Base-by-base conservation (phyloP, 371 early-diverging fungal species). In the Caulochytrium protostelioides region DNA sequence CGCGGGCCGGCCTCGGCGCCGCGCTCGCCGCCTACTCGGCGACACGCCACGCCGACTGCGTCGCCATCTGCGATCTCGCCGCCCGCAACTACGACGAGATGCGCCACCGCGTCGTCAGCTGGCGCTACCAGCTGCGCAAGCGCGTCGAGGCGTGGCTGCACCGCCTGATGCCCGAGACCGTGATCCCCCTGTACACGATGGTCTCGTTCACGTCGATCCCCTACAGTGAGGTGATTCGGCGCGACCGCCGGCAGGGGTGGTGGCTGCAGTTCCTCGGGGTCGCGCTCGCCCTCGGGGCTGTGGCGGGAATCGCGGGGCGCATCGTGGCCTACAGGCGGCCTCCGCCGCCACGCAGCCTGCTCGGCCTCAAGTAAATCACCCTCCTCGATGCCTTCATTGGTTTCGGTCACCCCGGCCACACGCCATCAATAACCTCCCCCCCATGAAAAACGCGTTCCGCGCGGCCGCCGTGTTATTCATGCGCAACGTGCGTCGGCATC, bases 101-200 rank as follows among this genome's bases (percentile, higher is more conserved):
- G 95, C 70, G 85, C 14, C 62, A 76, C 23, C 70, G 69, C 0
- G 92, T 95, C 1, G 70, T 71, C 0, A 70, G 66, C 28, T 53
- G 55, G 6, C 39, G 52, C 3, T 95, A 79, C 47, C 45, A 79
- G 35, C 42, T 75, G 22, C 62, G 84, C 16, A 84, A 83, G 51
- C 58, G 52, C 27, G 44, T 95, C 6, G 91, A 89, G 55, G 66
- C 60, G 7, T 44, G 50, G 39, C 42, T 91, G 43, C 79, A 89
- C 44, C 39, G 59, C 8, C 22, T 68, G 23, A 54, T 84, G 33
- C 95, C 95, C 1, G n/a, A 20, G 10, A 25, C 40, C 15, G 57
- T 86, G 10, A 74, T 83, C 22, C 95, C 95, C 18, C 63, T 95
- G 12, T 95, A 95, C 44, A 81, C 87, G 15, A 90, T 95, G 91